Evolutionary conservation across 2,329 filamentous ascomycete genomes (phyloP), one percentile per base, ranked within the genome.

Genomic region (Hymenoscyphus fructigenus): DNA sequence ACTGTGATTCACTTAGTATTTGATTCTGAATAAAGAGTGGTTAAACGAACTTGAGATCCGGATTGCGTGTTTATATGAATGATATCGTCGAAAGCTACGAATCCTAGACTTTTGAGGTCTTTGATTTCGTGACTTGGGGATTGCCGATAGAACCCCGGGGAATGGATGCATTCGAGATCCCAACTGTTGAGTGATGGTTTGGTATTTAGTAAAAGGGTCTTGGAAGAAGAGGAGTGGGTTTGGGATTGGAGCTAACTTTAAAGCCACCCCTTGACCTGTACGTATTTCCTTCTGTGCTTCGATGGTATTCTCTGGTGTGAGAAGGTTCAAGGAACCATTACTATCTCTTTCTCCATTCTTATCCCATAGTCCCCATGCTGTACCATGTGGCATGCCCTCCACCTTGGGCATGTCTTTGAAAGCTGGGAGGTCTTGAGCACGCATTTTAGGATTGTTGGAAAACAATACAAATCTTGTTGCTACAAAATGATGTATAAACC

Each of bases 1-100:
- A 82, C 67, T 82, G 80, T 38, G 73, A 76, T 12, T 75, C 75
- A 47, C 72, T 66, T 83, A 80, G 41, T 26, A 10, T 38, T 10
- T 34, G 20, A 10, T 6, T n/a, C 29, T 20, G 2, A 4, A 34
- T 17, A 28, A 17, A 53, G 12, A 32, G 6, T 23, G 20, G 20
- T 17, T 17, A n/a, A 15, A 53, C 41, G 3, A 20, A 60, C 59
- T 68, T 82, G 80, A 36, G 74, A 77, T 14, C 76, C 76, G 38
- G 73, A 75, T 67, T 83, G 81, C 2, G 81, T 83, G 72, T 84
- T 84, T 64, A 83, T 73, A 6, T 76, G 73, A 64, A 82, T 78
- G 1, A 74, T 68, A 70, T 83, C 82, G 71, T 88, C 86, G 71
- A 88, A 87, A 38, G 87, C 70, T 80, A n/a, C 36, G 66, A 69